Percentiles rank a stretch among this genome's conserved stretches.
phyloP scores from a whole-genome alignment of 768 basidiomycete genomes.

The Cystofilobasidium ferigula region DNA sequence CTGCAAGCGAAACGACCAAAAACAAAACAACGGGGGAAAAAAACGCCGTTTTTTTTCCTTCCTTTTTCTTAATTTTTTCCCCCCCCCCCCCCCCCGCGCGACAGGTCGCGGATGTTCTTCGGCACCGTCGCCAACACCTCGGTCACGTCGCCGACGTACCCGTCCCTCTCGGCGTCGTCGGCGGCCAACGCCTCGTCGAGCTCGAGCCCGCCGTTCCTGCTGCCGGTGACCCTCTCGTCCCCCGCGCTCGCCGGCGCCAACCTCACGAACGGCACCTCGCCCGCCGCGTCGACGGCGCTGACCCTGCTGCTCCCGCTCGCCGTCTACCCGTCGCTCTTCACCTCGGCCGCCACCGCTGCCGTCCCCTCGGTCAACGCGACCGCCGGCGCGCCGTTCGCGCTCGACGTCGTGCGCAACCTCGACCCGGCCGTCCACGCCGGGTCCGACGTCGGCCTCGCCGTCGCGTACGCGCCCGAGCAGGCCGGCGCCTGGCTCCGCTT shows the following conservation, averaged over 20 bases:
- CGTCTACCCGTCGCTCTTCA: constrained; percentile 64
- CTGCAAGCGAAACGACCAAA: too few relatives aligned
- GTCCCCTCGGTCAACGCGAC: constrained; percentile 45
- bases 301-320: constrained; percentile 54
- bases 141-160: constrained; percentile 53
- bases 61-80: not conserved
- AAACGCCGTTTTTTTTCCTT: not conserved
- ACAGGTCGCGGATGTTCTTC: constrained; percentile 7
- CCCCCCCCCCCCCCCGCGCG: not conserved
- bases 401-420: constrained; percentile 50
- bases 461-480: constrained; percentile 47
- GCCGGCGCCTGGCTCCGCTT: constrained; percentile 48
- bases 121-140: not conserved
- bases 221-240: constrained; percentile 56
- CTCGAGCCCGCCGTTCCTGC: constrained; percentile 36
- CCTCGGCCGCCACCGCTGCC: constrained; percentile 46
- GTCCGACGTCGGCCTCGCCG: constrained; percentile 45
- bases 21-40: too few relatives aligned
- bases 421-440: constrained; percentile 41
- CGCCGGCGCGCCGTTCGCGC: constrained; percentile 47
- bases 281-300: constrained; percentile 32
- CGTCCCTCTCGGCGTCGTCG: too few relatives aligned
- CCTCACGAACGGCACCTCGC: constrained; percentile 26
- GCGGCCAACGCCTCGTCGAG: constrained; percentile 38
- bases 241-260: constrained; percentile 31